Conservation (phyloP, 2,329 filamentous ascomycete species). For the Pseudocercospora crystallina region DNA sequence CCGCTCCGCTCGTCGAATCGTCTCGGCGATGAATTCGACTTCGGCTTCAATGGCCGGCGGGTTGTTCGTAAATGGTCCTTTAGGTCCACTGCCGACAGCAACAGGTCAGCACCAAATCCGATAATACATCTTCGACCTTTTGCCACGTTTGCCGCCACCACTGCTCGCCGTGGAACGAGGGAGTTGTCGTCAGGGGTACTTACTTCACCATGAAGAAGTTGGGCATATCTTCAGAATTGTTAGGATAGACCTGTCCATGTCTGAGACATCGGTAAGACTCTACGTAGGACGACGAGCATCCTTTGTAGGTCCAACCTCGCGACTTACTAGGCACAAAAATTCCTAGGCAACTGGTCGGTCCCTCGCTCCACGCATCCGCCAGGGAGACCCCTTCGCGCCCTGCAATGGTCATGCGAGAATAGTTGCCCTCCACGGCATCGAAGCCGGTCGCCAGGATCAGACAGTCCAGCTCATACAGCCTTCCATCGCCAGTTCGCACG, state of each 20-base stretch:
- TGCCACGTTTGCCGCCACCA: too few species aligned
- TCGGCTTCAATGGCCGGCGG: conserved; percentile 38
- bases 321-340: conserved; percentile 29
- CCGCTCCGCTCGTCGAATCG: conserved; percentile 25
- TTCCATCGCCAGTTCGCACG: conserved; percentile 42
- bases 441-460: conserved; percentile 49
- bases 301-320: too few species aligned
- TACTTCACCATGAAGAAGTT: conserved; percentile 43
- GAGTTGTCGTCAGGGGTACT: too few species aligned
- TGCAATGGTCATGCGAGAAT: conserved; percentile 33
- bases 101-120: too few species aligned
- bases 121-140: too few species aligned
- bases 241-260: too few species aligned
- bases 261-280: too few species aligned
- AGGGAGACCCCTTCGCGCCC: conserved; percentile 32
- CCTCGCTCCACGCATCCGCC: conserved; percentile 35
- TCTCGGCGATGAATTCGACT: conserved; percentile 31
- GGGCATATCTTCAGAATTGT: conserved; percentile 25
- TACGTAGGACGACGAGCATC: too few species aligned
- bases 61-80: conserved; percentile 42
- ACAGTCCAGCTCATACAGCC: conserved; percentile 42
- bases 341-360: conserved; percentile 39
- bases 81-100: conserved; percentile 32
- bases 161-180: too few species aligned
- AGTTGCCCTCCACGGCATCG: conserved; percentile 40